Base-by-base conservation (phyloP, 2,329 filamentous ascomycete genomes). In the Pyricularia pennisetigena region DNA sequence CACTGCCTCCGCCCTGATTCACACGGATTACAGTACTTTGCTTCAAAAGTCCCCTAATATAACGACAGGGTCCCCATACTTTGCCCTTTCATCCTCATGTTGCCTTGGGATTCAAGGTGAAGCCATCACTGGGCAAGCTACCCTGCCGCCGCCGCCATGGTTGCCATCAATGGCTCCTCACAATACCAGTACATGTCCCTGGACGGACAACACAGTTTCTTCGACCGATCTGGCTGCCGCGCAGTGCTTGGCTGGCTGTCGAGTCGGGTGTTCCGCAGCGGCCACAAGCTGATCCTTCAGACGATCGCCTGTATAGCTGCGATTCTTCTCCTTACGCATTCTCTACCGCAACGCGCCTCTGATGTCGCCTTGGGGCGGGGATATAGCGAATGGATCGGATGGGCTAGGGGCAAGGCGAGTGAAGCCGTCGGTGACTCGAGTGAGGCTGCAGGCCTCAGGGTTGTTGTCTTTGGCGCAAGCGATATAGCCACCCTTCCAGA, bases 391-490 rank as follows among this genome's bases (percentile, higher is more conserved):
- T 65, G 74, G 69, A 67, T 69, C 59, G 64, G 73, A 63, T 69
- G 69, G 66, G 41, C 69, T 10, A 41, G 67, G n/a, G 23, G 69
- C 9, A 26, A 65, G 24, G 54, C 35, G 29, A 26, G 26, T 63
- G 49, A 62, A 6, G 67, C 63, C 6, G 70, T 65, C 1, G 64
- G 69, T 49, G 70, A 71, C 7, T 69, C 54, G 0, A 69, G 69
- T 26, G 68, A 66, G 23, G 69, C 69, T 1, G 76, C 76, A 7
- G 76, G 80, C 2, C 69, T 85, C 69, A 79, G 83, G 67, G 76
- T 86, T 8, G 82, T 86, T 9, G 81, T 83, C 6, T 86, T 86
- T 72, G 83, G 83, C 4, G 83, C 84, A 69, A 75, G 83, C n/a
- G 79, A 81, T 68, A 72, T 80, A 61, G 80, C 80, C 14, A 82